These are phyloP conservation scores for Cercospora nicotianae DNA, from an alignment of 2,329 filamentous ascomycete species.

Conservation along the genomic window DNA sequence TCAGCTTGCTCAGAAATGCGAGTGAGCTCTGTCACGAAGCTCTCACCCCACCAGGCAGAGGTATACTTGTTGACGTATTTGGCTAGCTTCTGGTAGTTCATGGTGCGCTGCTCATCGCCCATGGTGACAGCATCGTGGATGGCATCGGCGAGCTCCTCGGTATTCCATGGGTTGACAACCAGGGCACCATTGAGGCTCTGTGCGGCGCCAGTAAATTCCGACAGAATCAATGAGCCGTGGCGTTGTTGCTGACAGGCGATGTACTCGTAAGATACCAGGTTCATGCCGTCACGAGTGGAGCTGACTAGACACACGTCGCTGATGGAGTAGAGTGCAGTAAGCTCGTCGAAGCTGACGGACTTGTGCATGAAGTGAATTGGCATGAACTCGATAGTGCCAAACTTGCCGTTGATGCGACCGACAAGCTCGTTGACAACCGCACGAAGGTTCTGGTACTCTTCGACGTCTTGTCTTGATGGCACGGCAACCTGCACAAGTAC, in stretches of 20 bases:
- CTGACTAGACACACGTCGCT: constrained; percentile 91
- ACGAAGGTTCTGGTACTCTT: constrained; percentile 95
- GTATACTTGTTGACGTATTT: constrained; percentile 98
- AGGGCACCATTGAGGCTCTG: constrained; percentile 91
- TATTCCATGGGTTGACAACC: constrained; percentile 98
- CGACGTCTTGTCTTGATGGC: constrained; percentile 90
- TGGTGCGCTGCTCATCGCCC: constrained; percentile 79
- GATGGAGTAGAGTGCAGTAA: constrained; percentile 88
- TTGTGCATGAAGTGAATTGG: constrained; percentile 98
- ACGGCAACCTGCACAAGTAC: constrained; percentile 95
- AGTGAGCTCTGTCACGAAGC: constrained; percentile 81
- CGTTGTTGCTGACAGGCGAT: constrained; percentile 89
- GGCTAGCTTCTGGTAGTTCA: constrained; percentile 88
- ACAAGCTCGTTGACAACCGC: constrained; percentile 96
- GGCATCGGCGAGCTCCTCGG: constrained; percentile 87
- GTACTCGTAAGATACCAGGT: constrained; percentile 96
- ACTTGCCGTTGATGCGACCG: constrained; percentile 93
- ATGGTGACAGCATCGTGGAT: constrained; percentile 97
- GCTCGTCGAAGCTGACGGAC: constrained; percentile 89
- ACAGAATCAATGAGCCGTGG: constrained; percentile 91
- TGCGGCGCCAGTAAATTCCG: constrained; percentile 93
- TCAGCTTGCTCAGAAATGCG: constrained; percentile 57
- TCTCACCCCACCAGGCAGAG: constrained; percentile 91
- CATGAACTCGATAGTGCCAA: constrained; percentile 97
- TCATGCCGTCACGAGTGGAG: constrained; percentile 98